Evolutionary conservation across 495 filamentous ascomycete species (phyloP), one percentile per base, ranked within the genome.

Genomic region (Neurospora intermedia): DNA sequence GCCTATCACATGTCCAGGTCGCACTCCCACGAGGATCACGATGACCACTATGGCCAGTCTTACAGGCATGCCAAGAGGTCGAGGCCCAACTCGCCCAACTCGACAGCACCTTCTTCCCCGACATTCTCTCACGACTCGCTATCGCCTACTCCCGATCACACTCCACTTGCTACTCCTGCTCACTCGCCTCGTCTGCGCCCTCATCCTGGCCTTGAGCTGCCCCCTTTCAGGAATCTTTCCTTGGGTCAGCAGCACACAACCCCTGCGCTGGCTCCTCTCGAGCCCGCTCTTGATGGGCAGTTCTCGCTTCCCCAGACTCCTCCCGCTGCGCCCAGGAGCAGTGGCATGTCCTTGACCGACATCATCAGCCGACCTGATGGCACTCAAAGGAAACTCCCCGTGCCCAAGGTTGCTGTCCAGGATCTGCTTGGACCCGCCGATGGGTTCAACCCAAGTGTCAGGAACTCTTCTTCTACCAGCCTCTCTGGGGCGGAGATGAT

Each of bases 41-140:
- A 88, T 35, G 93, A 92, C 74, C 85, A 89, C 74, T 90, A 89
- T 75, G 81, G 81, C n/a, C 88, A 91, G 48, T 74, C 79, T 23
- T 82, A 83, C 78, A 89, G 93, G 45, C 88, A 90, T 72, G 89
- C 90, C 41, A 97, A 97, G 85, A 89, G 92, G 66, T 97, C 94
- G 71, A 86, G 96, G 72, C 96, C 96, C 45, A 94, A 93, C 80
- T 97, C 96, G 6, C 96, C 96, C 18, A 91, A 93, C 81, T 97
- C 94, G 48, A 98, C 96, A 4, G 95, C 94, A 27, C 96, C 96
- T 39, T 96, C 95, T 39, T 98, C 96, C 2, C 96, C 96, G n/a
- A 97, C 93, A 42, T 98, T 97, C 84, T 97, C 96, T 7, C 93
- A 97, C 82, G 95, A 96, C 84, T 97, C 94, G 10, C 89, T 93